These are phyloP conservation scores for Pouteria glomerata DNA, from an alignment of 148 eudicot genomes.

Conservation along the genomic window DNA sequence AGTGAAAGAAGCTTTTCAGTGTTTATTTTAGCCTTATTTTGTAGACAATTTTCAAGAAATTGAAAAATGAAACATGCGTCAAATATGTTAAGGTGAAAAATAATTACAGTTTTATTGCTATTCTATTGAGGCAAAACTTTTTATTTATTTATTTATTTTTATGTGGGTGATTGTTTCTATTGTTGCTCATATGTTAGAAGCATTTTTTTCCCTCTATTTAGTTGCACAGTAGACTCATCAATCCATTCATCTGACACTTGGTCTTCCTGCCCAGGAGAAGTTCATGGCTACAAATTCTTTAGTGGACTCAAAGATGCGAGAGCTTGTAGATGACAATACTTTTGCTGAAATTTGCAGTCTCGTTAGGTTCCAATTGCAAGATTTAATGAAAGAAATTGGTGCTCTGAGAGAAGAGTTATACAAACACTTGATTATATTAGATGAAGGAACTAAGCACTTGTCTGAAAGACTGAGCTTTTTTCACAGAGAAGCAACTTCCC, in stretches of 20 bases:
- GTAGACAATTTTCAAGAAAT: too few relatives aligned
- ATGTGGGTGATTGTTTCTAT: not conserved
- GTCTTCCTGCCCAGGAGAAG: conserved; percentile 27
- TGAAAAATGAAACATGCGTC: too few relatives aligned
- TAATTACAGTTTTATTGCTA: not conserved
- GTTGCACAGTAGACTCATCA: not conserved
- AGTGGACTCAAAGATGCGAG: conserved; percentile 29
- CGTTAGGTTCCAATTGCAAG: conserved; percentile 41
- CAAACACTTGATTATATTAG: conserved; percentile 35
- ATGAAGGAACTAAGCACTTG: conserved; percentile 40
- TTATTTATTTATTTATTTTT: not conserved
- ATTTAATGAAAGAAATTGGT: conserved; percentile 36
- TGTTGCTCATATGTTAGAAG: not conserved
- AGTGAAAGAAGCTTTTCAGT: too few relatives aligned
- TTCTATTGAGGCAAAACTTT: not conserved
- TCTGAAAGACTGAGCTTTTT: conserved; percentile 30
- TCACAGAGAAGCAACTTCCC: conserved; percentile 39
- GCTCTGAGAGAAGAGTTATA: conserved; percentile 43
- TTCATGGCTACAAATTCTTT: conserved; percentile 24
- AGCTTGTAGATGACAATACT: conserved; percentile 24
- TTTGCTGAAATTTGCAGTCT: conserved; percentile 25
- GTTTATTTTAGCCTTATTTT: too few relatives aligned
- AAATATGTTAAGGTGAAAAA: not conserved
- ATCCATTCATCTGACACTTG: not conserved
- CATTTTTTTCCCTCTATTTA: not conserved